A percentile compares a stretch with the other conserved stretches of the same genome.
These are phyloP conservation scores for Dactylellina haptotyla DNA, from an alignment of 2,329 filamentous ascomycete genomes.

Conservation along the genomic window DNA sequence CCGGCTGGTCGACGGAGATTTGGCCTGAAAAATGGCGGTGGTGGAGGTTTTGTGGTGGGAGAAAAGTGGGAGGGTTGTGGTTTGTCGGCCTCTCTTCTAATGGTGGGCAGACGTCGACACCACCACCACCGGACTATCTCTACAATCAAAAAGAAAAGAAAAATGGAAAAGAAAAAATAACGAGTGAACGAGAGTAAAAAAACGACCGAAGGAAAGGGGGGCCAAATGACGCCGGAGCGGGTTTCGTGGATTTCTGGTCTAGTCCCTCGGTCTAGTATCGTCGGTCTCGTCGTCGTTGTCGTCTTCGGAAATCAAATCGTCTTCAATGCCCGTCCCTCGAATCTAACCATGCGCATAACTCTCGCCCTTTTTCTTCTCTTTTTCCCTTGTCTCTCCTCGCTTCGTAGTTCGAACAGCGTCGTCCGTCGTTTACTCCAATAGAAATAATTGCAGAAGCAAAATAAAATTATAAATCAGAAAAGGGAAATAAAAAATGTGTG, in stretches of 20 bases:
- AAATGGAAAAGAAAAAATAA: slow-evolving; percentile 21
- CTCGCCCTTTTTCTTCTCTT: neutral
- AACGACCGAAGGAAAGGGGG: neutral
- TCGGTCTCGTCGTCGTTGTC: neutral
- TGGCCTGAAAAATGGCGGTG: slow-evolving; percentile 31
- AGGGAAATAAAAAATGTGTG: slow-evolving; percentile 1
- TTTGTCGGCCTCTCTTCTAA: too few species aligned
- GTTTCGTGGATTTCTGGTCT: neutral
- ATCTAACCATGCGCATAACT: slow-evolving; percentile 31
- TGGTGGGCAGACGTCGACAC: slow-evolving; percentile 14
- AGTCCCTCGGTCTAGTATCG: neutral
- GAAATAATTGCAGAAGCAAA: too few species aligned
- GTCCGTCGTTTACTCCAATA: slow-evolving; percentile 5
- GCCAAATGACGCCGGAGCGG: slow-evolving; percentile 33
- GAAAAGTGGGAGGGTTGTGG: slow-evolving; percentile 9
- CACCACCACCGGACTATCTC: too few species aligned
- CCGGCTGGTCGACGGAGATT: slow-evolving; percentile 54
- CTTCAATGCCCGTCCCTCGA: slow-evolving; percentile 36
- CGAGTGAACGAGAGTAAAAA: neutral
- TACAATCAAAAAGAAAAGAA: slow-evolving; percentile 7
- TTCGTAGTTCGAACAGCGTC: too few species aligned
- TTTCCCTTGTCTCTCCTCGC: neutral
- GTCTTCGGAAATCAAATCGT: neutral
- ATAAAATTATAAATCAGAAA: slow-evolving; percentile 12
- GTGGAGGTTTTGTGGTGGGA: too few species aligned